A percentile compares a stretch with the other conserved stretches of the same genome.
Evolutionary conservation across 1,139 yeast species (phyloP).

Genomic region (Kodamaea derodonti): DNA sequence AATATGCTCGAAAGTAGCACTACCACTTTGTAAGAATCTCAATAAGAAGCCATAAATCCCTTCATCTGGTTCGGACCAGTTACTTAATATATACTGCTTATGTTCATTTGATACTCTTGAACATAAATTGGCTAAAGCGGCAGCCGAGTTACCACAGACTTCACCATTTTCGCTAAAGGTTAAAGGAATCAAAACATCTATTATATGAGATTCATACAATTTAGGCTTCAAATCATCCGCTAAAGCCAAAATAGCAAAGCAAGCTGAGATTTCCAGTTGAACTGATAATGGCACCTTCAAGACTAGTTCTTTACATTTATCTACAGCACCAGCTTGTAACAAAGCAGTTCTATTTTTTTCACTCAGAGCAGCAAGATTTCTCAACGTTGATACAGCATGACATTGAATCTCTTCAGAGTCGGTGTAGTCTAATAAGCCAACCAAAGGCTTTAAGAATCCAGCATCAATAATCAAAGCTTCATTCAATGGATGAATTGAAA

Average conservation of each 20-base stretch:
- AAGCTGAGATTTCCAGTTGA: slow-evolving; percentile 94
- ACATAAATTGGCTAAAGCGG: slow-evolving; percentile 93
- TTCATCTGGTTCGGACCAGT: slow-evolving; percentile 78
- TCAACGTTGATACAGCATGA: slow-evolving; percentile 91
- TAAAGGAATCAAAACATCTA: slow-evolving; percentile 86
- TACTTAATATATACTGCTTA: slow-evolving; percentile 65
- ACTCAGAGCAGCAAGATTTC: slow-evolving; percentile 93
- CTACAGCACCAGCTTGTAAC: slow-evolving; percentile 93
- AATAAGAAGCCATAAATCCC: slow-evolving; percentile 84
- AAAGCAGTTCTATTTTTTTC: slow-evolving; percentile 91
- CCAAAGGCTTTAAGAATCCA: slow-evolving; percentile 88
- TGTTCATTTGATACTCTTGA: slow-evolving; percentile 80
- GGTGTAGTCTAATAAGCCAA: slow-evolving; percentile 73
- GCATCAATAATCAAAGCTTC: slow-evolving; percentile 95
- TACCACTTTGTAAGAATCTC: slow-evolving; percentile 76
- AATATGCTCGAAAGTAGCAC: slow-evolving; percentile 96
- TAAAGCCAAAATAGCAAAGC: slow-evolving; percentile 92
- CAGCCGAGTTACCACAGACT: slow-evolving; percentile 98
- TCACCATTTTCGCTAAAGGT: slow-evolving; percentile 87
- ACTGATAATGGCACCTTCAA: slow-evolving; percentile 80
- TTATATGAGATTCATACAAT: slow-evolving; percentile 77
- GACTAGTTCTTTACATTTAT: slow-evolving; percentile 86
- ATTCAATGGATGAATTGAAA: slow-evolving; percentile 92
- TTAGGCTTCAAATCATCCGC: slow-evolving; percentile 93
- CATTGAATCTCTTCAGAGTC: slow-evolving; percentile 97